Percentiles rank a stretch among this genome's conserved stretches.
These are phyloP conservation scores for Ganoderma lingzhi DNA, from an alignment of 1,284 basidiomycete species.

Conservation along the genomic window DNA sequence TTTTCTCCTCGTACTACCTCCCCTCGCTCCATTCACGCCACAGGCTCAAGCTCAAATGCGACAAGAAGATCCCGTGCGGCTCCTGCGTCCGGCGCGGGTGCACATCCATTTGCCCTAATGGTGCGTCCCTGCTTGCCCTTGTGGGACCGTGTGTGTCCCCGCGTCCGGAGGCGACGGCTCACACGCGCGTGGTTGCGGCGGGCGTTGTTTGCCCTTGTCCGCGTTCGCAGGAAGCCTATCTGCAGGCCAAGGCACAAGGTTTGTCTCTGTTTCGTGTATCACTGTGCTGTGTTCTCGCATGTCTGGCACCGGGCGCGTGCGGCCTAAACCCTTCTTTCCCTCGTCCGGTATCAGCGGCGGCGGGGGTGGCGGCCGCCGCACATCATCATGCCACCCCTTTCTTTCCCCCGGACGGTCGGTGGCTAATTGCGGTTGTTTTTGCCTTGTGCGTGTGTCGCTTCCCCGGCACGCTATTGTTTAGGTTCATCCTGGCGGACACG, in stretches of 20 bases:
- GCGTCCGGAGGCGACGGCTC: constrained; percentile 43
- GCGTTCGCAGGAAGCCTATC: constrained; percentile 49
- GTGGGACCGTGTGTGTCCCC: constrained; percentile 12
- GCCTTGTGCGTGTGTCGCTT: neutral
- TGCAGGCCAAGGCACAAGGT: constrained; percentile 44
- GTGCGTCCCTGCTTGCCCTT: constrained; percentile 38
- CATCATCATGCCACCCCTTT: neutral
- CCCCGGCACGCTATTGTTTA: constrained; percentile 35
- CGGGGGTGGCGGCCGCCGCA: neutral
- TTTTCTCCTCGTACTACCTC: neutral
- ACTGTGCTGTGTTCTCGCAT: constrained; percentile 1
- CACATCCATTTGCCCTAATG: constrained; percentile 79
- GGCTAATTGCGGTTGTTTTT: neutral
- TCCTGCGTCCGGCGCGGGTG: constrained; percentile 80
- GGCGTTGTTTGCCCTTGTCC: constrained; percentile 43
- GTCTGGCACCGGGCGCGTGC: neutral
- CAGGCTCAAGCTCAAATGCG: constrained; percentile 81
- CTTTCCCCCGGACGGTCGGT: neutral
- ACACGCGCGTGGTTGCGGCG: constrained; percentile 53
- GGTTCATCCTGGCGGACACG: constrained; percentile 82
- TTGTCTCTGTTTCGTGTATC: constrained; percentile 9
- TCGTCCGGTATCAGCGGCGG: neutral
- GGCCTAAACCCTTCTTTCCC: neutral
- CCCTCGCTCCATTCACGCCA: neutral
- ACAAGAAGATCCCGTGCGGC: constrained; percentile 78